Percentiles rank a stretch among this genome's conserved stretches.
Evolutionary conservation across 352 stramenopile genomes (phyloP).

Genomic region (Hyaloperonospora brassicae): DNA sequence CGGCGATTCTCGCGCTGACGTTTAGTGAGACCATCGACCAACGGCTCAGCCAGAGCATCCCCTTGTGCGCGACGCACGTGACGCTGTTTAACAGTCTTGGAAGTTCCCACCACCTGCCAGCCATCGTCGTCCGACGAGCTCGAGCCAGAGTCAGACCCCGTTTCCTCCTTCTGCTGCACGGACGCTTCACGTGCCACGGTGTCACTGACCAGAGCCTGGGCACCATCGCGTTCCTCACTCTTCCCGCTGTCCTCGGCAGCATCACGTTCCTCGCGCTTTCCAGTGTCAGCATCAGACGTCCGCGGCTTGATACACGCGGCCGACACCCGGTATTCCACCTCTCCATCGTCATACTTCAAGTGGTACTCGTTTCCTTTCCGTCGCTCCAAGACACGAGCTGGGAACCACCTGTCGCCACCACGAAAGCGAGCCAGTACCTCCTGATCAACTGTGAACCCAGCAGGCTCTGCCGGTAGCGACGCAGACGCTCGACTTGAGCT

Average conservation of each 20-base stretch:
- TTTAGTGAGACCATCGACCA: slow-evolving; percentile 62
- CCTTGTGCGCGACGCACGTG: slow-evolving; percentile 11
- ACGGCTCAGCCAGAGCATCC: slow-evolving; percentile 9
- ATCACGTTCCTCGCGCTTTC: not conserved
- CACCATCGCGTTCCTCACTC: slow-evolving; percentile 3
- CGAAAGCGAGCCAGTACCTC: slow-evolving; percentile 55
- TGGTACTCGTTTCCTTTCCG: slow-evolving; percentile 67
- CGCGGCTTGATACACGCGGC: slow-evolving; percentile 36
- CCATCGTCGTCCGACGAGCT: slow-evolving; percentile 44
- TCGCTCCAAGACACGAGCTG: slow-evolving; percentile 55
- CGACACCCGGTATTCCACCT: slow-evolving; percentile 62
- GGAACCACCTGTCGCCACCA: slow-evolving; percentile 53
- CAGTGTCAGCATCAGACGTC: not conserved
- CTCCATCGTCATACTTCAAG: slow-evolving; percentile 71
- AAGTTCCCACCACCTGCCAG: slow-evolving; percentile 57
- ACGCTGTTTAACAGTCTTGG: slow-evolving; percentile 18
- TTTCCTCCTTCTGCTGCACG: slow-evolving; percentile 1
- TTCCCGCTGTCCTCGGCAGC: slow-evolving; percentile 12
- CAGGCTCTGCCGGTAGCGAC: slow-evolving; percentile 13
- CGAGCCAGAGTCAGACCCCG: slow-evolving; percentile 13
- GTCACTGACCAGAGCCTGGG: slow-evolving; percentile 8
- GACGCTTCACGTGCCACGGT: slow-evolving; percentile 3
- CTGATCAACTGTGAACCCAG: slow-evolving; percentile 32
- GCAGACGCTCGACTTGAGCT: slow-evolving; percentile 15
- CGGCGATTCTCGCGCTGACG: slow-evolving; percentile 69